phyloP scores from a whole-genome alignment of 2,329 filamentous ascomycete genomes.

The Ampelomyces quisqualis region DNA sequence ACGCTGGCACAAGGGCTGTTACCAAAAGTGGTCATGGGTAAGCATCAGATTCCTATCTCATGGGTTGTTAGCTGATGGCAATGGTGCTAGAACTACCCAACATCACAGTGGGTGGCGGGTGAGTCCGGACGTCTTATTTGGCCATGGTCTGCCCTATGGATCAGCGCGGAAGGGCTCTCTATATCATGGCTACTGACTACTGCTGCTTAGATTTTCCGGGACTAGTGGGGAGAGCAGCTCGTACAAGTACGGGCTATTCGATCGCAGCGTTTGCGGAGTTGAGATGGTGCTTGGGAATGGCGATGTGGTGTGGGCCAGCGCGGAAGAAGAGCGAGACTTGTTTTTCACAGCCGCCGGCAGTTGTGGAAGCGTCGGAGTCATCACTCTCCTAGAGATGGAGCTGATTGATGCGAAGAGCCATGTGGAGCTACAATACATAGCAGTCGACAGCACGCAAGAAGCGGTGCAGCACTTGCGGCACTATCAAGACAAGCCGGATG shows the following conservation, averaged over 20 bases:
- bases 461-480: slow-evolving; percentile 53
- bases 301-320: slow-evolving; percentile 53
- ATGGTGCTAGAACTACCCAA: slow-evolving; percentile 58
- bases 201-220: slow-evolving; percentile 55
- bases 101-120: slow-evolving; percentile 66
- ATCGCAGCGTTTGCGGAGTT: slow-evolving; percentile 61
- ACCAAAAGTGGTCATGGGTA: slow-evolving; percentile 65
- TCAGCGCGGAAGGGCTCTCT: not conserved
- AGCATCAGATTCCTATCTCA: not conserved
- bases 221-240: slow-evolving; percentile 68
- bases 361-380: slow-evolving; percentile 62
- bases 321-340: slow-evolving; percentile 52
- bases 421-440: slow-evolving; percentile 64
- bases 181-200: too few relatives aligned
- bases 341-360: slow-evolving; percentile 61
- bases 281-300: slow-evolving; percentile 65
- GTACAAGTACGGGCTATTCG: slow-evolving; percentile 67
- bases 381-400: slow-evolving; percentile 61
- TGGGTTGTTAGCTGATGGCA: not conserved
- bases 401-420: slow-evolving; percentile 56
- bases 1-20: slow-evolving; percentile 59
- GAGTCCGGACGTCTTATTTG: slow-evolving; percentile 9
- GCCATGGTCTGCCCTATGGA: not conserved
- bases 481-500: slow-evolving; percentile 43
- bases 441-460: slow-evolving; percentile 53